These are phyloP conservation scores for Somion occarium DNA, from an alignment of 1,284 basidiomycete genomes.

Conservation along the genomic window DNA sequence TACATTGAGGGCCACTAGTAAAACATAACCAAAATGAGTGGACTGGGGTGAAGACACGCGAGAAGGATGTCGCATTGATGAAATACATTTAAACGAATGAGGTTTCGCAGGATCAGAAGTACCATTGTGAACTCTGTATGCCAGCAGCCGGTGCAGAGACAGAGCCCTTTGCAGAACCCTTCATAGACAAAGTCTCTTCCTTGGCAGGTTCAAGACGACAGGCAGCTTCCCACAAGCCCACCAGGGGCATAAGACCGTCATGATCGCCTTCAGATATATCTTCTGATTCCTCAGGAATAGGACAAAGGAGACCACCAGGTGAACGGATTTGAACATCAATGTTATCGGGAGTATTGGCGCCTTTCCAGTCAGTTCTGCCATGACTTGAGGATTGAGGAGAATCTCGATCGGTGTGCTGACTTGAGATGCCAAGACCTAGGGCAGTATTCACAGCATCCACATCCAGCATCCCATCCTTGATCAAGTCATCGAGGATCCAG, in stretches of 20 bases:
- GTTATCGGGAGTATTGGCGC: background rate
- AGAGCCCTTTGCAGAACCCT: background rate
- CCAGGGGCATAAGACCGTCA: background rate
- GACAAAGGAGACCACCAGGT: constrained; percentile 22
- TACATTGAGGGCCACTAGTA: too few species aligned
- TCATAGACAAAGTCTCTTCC: background rate
- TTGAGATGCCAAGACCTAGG: constrained; percentile 21
- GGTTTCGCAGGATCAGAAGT: background rate
- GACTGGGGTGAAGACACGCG: too few species aligned
- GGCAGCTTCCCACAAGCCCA: background rate
- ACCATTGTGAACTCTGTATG: background rate
- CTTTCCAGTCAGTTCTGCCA: background rate
- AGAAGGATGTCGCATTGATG: too few species aligned
- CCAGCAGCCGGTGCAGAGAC: background rate
- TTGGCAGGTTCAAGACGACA: background rate
- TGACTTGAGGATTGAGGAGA: background rate
- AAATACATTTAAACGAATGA: too few species aligned
- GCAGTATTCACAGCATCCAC: constrained; percentile 26
- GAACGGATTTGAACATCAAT: constrained; percentile 13
- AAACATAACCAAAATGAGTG: too few species aligned
- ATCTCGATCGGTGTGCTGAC: background rate
- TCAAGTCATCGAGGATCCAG: constrained; percentile 24
- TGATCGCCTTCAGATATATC: constrained; percentile 7
- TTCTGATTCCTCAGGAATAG: constrained; percentile 26
- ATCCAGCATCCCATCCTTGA: constrained; percentile 23